Conservation (phyloP, 495 filamentous ascomycete species). For the Immersiella caudata region DNA sequence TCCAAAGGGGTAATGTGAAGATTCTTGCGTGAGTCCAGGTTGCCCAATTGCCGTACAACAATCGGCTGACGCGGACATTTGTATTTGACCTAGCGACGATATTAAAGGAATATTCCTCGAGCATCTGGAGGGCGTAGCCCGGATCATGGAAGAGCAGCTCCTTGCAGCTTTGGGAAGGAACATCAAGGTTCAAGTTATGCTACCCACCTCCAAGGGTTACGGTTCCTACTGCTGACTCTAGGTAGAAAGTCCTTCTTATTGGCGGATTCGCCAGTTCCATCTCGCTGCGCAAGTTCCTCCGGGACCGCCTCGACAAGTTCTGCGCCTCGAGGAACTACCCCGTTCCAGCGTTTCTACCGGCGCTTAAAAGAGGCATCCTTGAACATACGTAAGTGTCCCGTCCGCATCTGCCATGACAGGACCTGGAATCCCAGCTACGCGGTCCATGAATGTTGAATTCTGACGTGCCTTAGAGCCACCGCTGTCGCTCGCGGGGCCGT, state of each 20-base stretch:
- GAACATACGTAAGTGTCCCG: neutral
- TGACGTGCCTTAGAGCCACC: conserved; percentile 20
- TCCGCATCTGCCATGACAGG: neutral
- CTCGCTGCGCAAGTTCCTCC: conserved; percentile 28
- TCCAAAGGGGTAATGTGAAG: conserved; percentile 7
- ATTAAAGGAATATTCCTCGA: conserved; percentile 20
- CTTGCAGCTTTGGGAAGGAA: conserved; percentile 13
- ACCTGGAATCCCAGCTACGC: too few species aligned
- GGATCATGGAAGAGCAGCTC: conserved; percentile 21
- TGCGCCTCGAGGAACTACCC: conserved; percentile 2
- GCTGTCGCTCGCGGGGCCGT: conserved; percentile 38
- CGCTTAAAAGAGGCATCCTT: conserved; percentile 14
- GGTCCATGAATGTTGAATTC: conserved; percentile 10
- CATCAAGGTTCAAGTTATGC: conserved; percentile 16
- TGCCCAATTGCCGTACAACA: neutral
- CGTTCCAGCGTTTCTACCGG: conserved; percentile 12
- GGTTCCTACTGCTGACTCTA: neutral
- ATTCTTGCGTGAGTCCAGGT: conserved; percentile 13
- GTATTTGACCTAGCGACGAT: conserved; percentile 4
- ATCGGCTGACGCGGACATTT: neutral
- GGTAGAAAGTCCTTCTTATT: conserved; percentile 37
- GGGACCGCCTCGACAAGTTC: conserved; percentile 9
- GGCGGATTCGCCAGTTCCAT: conserved; percentile 37
- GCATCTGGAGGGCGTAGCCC: conserved; percentile 9
- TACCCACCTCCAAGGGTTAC: neutral